Evolutionary conservation across 352 stramenopile genomes (phyloP).

Genomic region (Nothophytophthora sp.): DNA sequence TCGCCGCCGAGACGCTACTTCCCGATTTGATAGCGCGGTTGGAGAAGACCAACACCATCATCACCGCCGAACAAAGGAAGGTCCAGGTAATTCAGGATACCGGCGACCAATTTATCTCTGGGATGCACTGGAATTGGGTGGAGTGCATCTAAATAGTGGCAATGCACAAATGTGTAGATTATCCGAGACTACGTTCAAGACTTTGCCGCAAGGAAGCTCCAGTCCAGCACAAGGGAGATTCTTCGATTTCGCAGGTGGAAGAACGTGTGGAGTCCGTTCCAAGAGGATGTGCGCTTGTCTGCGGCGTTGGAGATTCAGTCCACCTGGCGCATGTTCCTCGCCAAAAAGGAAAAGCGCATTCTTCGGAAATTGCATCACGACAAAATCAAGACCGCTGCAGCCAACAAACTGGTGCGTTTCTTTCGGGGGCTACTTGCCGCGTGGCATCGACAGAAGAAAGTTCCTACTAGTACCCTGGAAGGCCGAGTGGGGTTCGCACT

Average conservation of each 20-base stretch:
- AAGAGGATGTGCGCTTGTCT: conserved; percentile 35
- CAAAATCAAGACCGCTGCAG: conserved; percentile 21
- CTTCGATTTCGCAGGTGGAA: conserved; percentile 46
- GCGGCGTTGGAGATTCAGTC: conserved; percentile 53
- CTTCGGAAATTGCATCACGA: conserved; percentile 21
- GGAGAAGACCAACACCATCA: conserved; percentile 36
- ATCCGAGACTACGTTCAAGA: conserved; percentile 45
- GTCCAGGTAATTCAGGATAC: conserved; percentile 34
- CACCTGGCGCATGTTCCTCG: conserved; percentile 33
- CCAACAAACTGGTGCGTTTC: conserved; percentile 28
- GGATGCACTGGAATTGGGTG: not conserved
- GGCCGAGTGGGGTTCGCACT: not conserved
- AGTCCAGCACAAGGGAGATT: conserved; percentile 35
- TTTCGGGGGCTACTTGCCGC: conserved; percentile 15
- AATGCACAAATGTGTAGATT: conserved; percentile 18
- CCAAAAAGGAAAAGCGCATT: conserved; percentile 23
- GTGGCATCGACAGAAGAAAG: conserved; percentile 4
- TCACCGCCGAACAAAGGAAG: conserved; percentile 45
- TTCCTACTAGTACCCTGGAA: conserved; percentile 2
- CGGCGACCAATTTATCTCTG: not conserved
- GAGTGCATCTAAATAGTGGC: not conserved
- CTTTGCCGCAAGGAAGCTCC: conserved; percentile 46
- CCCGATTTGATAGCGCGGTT: conserved; percentile 43
- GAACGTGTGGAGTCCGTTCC: conserved; percentile 32
- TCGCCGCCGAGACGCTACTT: conserved; percentile 46